These are phyloP conservation scores for Akebia trifoliata DNA, from an alignment of 164 flowering plant species.

Conservation along the genomic window DNA sequence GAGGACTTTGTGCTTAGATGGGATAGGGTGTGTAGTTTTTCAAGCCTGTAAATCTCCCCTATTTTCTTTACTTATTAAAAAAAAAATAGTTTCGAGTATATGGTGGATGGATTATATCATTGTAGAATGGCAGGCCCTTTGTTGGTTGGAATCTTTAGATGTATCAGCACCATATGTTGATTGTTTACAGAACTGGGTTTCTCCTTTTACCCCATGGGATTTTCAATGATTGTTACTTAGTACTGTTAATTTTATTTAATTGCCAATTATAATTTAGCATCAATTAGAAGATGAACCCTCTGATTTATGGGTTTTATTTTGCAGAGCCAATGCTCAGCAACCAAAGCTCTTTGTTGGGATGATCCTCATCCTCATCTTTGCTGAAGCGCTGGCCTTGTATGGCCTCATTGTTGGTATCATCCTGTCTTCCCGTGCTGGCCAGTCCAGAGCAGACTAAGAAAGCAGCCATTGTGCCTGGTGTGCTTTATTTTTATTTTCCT, in stretches of 20 bases:
- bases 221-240: too few relatives aligned
- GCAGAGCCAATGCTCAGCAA: constrained; percentile 86
- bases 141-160: too few relatives aligned
- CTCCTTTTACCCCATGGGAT: too few relatives aligned
- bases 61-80: too few relatives aligned
- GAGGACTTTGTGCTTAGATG: too few relatives aligned
- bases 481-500: constrained; percentile 11
- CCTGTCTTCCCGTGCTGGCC: constrained; percentile 83
- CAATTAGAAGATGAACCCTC: not conserved
- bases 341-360: constrained; percentile 86
- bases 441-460: constrained; percentile 70
- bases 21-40: too few relatives aligned
- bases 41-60: too few relatives aligned
- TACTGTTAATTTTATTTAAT: not conserved
- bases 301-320: constrained; percentile 9
- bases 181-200: too few relatives aligned
- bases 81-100: too few relatives aligned
- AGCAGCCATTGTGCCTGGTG: constrained; percentile 5
- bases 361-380: constrained; percentile 87
- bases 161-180: too few relatives aligned
- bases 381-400: constrained; percentile 77
- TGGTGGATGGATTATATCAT: too few relatives aligned
- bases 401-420: constrained; percentile 89
- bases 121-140: too few relatives aligned
- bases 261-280: not conserved